Evolutionary conservation across 306 rosid species (phyloP), one percentile per base, ranked within the genome.

Genomic region (Hippophae tibetana): DNA sequence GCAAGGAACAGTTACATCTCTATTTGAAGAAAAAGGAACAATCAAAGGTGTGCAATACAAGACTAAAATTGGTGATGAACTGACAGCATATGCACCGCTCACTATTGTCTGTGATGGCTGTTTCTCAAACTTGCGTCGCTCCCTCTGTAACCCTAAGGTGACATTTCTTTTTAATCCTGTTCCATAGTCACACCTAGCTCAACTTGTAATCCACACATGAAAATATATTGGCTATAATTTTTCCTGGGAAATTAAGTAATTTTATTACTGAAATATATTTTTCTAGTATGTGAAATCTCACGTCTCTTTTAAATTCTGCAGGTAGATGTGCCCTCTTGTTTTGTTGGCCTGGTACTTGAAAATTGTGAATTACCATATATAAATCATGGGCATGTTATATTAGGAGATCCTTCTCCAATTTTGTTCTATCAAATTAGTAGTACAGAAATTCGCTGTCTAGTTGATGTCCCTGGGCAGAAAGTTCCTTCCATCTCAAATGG

Each of bases 31-130:
- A 64, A 80, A 83, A 43, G 89, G 86, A 58, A 76, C 77, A 64
- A 79, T 90, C 45, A 84, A 79, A 82, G 97, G 97, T 13, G 97
- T 87, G 64, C 78, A 78, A 50, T 90, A 85, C 80, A 90, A 87
- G 84, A 75, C 63, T 2, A 87, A 81, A 71, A 79, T 78, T 57
- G 90, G 87, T 46, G 65, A 85, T 57, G 96, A 83, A 64, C 60
- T 78, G 70, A 71, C 76, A 38, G 83, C 90, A 45, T 78, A 74
- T 74, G 96, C 96, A 5, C 97, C 96, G 46, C 79, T 90, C 50
- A 87, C 95, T 31, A 72, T 90, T 78, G 96, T 90, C 65, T 90
- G 97, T 70, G 96, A 90, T 65, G 97, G 97, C 13, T 90, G 97
- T 68, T 90, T 90, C 83, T 90, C 96, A 71, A 90, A 87, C 81